These are phyloP conservation scores for Leccinellum luteum DNA, from an alignment of 768 basidiomycete species.

Conservation along the genomic window DNA sequence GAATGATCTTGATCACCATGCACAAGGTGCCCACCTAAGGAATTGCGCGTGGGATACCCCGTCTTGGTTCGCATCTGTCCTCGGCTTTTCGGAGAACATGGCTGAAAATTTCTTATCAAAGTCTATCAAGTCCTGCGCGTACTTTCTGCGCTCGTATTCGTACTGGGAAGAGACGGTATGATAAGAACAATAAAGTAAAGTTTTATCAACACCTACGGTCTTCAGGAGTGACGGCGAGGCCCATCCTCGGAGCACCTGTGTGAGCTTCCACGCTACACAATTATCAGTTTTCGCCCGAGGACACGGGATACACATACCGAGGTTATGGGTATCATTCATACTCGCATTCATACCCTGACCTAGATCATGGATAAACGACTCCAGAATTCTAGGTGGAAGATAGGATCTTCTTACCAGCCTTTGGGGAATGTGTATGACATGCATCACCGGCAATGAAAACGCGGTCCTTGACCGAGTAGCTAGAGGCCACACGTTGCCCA, in stretches of 20 bases:
- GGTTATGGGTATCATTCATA: background rate
- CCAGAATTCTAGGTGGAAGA: background rate
- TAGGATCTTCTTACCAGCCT: background rate
- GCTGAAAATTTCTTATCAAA: conserved; percentile 63
- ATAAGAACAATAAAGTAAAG: background rate
- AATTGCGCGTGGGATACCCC: conserved; percentile 35
- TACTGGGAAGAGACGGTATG: conserved; percentile 40
- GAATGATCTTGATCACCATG: background rate
- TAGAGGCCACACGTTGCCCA: background rate
- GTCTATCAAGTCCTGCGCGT: conserved; percentile 64
- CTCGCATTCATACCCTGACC: background rate
- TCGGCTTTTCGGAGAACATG: conserved; percentile 36
- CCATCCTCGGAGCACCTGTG: conserved; percentile 43
- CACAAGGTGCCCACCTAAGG: conserved; percentile 20
- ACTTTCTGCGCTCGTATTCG: conserved; percentile 61
- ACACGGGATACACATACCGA: conserved; percentile 16
- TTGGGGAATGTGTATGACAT: background rate
- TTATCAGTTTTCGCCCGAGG: conserved; percentile 47
- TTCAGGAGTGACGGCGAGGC: conserved; percentile 34
- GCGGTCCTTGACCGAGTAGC: background rate
- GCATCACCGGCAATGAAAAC: conserved; percentile 1
- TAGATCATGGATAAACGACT: background rate
- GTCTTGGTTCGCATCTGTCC: conserved; percentile 36
- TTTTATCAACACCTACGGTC: conserved; percentile 27
- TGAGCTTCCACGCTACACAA: conserved; percentile 44